These are phyloP conservation scores for Neonectria sp. DNA, from an alignment of 2,329 filamentous ascomycete species.

Conservation along the genomic window DNA sequence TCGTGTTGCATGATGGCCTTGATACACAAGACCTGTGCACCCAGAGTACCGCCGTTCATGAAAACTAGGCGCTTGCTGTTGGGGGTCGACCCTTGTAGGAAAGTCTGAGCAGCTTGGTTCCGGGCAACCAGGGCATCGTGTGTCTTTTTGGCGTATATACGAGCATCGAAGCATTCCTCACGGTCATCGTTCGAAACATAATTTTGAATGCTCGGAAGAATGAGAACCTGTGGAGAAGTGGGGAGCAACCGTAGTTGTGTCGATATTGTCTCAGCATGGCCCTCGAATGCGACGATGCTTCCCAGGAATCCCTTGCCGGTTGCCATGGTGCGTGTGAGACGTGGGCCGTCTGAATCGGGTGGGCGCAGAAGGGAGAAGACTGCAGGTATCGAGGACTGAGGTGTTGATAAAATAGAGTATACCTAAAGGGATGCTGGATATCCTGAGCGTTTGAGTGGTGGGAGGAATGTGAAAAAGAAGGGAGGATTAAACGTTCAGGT, in stretches of 20 bases:
- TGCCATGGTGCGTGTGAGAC: constrained; percentile 43
- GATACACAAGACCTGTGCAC: constrained; percentile 69
- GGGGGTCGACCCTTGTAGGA: constrained; percentile 63
- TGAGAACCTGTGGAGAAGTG: constrained; percentile 69
- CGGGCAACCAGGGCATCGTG: constrained; percentile 66
- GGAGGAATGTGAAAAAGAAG: constrained; percentile 30
- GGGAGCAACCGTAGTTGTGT: constrained; percentile 74
- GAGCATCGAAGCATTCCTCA: constrained; percentile 49
- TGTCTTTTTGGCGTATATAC: constrained; percentile 62
- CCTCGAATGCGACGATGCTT: constrained; percentile 73
- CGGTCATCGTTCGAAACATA: constrained; percentile 58
- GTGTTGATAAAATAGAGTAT: constrained; percentile 31
- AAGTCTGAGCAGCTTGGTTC: constrained; percentile 64
- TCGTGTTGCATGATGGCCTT: constrained; percentile 67
- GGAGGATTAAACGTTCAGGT: constrained; percentile 30
- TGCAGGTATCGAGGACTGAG: constrained; percentile 9
- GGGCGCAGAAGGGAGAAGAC: constrained; percentile 12
- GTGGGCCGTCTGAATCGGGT: constrained; percentile 33
- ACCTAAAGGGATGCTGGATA: constrained; percentile 33
- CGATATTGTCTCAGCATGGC: constrained; percentile 66
- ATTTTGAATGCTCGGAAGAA: constrained; percentile 67
- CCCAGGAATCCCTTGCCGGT: constrained; percentile 53
- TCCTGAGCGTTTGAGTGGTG: constrained; percentile 26
- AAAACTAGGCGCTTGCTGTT: constrained; percentile 71
- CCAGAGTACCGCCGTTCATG: constrained; percentile 71